Percentiles rank a stretch among this genome's conserved stretches.
phyloP scores from a whole-genome alignment of 345 rosid genomes.

The Eucalyptus tenuipes region DNA sequence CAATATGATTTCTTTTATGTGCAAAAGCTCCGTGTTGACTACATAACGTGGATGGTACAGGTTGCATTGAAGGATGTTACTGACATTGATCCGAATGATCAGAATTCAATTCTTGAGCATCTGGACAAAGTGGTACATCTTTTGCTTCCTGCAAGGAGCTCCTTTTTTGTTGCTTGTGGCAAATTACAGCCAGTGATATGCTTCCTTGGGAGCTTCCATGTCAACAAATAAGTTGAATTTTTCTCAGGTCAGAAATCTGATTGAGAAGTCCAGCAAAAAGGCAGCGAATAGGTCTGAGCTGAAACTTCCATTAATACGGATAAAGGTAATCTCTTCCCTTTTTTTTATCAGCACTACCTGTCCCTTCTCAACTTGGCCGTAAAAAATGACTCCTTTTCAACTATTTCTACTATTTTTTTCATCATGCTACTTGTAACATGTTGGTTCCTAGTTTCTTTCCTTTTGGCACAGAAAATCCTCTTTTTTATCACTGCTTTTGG shows the following conservation, averaged over 20 bases:
- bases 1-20: not conserved
- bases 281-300: constrained; percentile 45
- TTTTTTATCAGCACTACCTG: not conserved
- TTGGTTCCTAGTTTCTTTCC: not conserved
- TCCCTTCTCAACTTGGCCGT: not conserved
- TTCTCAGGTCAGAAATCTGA: constrained; percentile 60
- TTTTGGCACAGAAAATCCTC: not conserved
- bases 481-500: not conserved
- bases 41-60: constrained; percentile 30
- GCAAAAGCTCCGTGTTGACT: not conserved
- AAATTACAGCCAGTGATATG: not conserved
- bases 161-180: not conserved
- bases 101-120: constrained; percentile 84
- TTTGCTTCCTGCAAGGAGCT: not conserved
- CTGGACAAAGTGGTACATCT: constrained; percentile 76
- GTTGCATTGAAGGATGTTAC: constrained; percentile 71
- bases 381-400: not conserved
- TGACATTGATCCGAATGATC: constrained; percentile 90
- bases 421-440: not conserved
- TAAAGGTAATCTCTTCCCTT: constrained; percentile 45
- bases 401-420: not conserved
- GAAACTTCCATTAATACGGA: constrained; percentile 79
- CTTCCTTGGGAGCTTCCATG: not conserved
- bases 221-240: not conserved
- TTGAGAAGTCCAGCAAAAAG: constrained; percentile 63